Conservation (phyloP, 106 monocot species). For the Dioscorea dumetorum region DNA sequence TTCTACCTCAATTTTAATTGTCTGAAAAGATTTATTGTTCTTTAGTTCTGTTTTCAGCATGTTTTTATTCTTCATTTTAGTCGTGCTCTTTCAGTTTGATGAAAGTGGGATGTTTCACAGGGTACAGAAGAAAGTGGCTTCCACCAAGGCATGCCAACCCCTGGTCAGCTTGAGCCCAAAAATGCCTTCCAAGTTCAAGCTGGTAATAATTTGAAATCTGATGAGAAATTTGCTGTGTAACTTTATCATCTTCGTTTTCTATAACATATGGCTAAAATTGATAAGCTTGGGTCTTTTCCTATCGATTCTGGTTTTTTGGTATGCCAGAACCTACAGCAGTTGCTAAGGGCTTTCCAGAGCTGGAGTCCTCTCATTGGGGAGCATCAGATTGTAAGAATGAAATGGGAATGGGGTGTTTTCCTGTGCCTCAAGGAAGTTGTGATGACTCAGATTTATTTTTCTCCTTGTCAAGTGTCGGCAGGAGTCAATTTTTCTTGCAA, state of each 20-base stretch:
- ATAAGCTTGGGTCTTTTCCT: neutral
- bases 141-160: neutral
- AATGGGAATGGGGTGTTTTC: neutral
- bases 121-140: constrained; percentile 2
- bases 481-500: constrained; percentile 2
- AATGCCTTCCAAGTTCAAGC: constrained; percentile 1
- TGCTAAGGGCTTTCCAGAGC: neutral
- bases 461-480: neutral
- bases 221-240: too few relatives aligned
- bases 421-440: constrained; percentile 2
- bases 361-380: constrained; percentile 6
- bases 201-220: constrained; percentile 5
- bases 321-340: neutral
- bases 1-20: too few relatives aligned
- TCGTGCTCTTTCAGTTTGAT: too few relatives aligned
- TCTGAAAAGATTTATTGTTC: constrained; percentile 30
- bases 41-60: constrained; percentile 24
- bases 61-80: too few relatives aligned
- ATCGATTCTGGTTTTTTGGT: neutral
- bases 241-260: neutral
- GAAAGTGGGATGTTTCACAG: neutral
- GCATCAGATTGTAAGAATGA: constrained; percentile 6
- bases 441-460: constrained; percentile 6
- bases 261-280: too few relatives aligned
- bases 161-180: neutral